These are phyloP conservation scores for Scedosporium boydii DNA, from an alignment of 2,329 filamentous ascomycete genomes.

Conservation along the genomic window DNA sequence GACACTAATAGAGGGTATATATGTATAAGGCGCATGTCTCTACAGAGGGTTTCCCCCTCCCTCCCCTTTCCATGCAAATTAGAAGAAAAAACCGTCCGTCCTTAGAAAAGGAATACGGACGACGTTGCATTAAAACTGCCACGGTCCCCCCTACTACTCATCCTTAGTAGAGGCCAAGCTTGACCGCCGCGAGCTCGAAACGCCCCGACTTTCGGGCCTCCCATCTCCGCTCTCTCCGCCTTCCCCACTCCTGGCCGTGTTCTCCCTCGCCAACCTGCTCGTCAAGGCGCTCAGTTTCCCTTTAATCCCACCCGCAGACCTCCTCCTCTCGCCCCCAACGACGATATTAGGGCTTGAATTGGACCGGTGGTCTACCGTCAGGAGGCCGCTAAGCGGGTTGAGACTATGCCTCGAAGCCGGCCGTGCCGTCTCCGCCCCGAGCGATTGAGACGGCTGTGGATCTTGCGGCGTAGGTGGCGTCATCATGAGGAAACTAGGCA, in stretches of 20 bases:
- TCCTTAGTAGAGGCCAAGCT: background rate
- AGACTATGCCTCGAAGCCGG: slow-evolving; percentile 4
- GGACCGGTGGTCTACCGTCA: background rate
- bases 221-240: background rate
- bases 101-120: background rate
- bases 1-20: background rate
- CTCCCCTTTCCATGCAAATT: background rate
- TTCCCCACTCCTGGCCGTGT: background rate
- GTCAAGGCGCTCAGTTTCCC: slow-evolving; percentile 4
- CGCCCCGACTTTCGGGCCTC: background rate
- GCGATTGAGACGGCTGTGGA: background rate
- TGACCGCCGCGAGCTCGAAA: background rate
- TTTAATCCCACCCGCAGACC: slow-evolving; percentile 1
- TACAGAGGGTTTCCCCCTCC: background rate
- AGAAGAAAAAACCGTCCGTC: background rate
- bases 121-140: background rate
- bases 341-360: background rate
- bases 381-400: background rate
- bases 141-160: background rate
- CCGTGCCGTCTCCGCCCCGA: background rate
- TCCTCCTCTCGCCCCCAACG: slow-evolving; percentile 1
- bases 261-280: slow-evolving; percentile 2
- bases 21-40: background rate
- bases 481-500: slow-evolving; percentile 36
- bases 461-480: slow-evolving; percentile 35